Percentiles rank a stretch among this genome's conserved stretches.
These are phyloP conservation scores for Sugiyamaella floridensis DNA, from an alignment of 805 yeast genomes.

Conservation along the genomic window DNA sequence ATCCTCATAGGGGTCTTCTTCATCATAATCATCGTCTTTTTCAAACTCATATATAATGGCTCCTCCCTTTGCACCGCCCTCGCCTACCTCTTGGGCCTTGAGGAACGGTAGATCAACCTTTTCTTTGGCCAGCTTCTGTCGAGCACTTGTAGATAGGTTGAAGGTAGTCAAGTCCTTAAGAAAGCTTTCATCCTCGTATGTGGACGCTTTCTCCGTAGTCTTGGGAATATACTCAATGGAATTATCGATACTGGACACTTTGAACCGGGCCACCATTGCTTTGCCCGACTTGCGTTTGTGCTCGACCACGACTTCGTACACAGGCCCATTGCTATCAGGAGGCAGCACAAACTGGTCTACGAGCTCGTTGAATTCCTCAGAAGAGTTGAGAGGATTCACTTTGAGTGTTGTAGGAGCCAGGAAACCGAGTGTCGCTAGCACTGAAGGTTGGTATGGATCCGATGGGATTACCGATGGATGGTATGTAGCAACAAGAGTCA, in stretches of 20 bases:
- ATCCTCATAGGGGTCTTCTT: slow-evolving; percentile 96
- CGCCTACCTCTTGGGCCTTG: slow-evolving; percentile 64
- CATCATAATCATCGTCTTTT: slow-evolving; percentile 96
- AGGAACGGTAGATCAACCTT: slow-evolving; percentile 86
- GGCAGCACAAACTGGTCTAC: slow-evolving; percentile 41
- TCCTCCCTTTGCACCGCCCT: slow-evolving; percentile 66
- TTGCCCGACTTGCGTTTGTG: slow-evolving; percentile 84
- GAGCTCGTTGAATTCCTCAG: slow-evolving; percentile 10
- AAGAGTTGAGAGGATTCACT: slow-evolving; percentile 39
- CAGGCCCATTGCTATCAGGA: slow-evolving; percentile 41
- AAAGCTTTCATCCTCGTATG: slow-evolving; percentile 43
- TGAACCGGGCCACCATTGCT: slow-evolving; percentile 49
- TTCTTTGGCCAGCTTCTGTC: slow-evolving; percentile 71
- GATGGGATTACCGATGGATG: slow-evolving; percentile 29
- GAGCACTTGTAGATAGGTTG: slow-evolving; percentile 66
- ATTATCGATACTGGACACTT: slow-evolving; percentile 43
- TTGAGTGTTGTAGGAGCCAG: slow-evolving; percentile 72
- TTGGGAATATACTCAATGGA: slow-evolving; percentile 34
- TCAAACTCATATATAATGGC: slow-evolving; percentile 95
- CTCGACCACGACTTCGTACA: slow-evolving; percentile 45
- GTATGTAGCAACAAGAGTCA: slow-evolving; percentile 41
- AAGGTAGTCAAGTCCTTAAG: slow-evolving; percentile 79
- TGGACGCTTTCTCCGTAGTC: slow-evolving; percentile 13
- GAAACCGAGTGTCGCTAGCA: slow-evolving; percentile 48
- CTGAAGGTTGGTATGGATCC: slow-evolving; percentile 45